Evolutionary conservation across 176 grass and related monocot species (phyloP).

Genomic region (Puccinellia tenuiflora): DNA sequence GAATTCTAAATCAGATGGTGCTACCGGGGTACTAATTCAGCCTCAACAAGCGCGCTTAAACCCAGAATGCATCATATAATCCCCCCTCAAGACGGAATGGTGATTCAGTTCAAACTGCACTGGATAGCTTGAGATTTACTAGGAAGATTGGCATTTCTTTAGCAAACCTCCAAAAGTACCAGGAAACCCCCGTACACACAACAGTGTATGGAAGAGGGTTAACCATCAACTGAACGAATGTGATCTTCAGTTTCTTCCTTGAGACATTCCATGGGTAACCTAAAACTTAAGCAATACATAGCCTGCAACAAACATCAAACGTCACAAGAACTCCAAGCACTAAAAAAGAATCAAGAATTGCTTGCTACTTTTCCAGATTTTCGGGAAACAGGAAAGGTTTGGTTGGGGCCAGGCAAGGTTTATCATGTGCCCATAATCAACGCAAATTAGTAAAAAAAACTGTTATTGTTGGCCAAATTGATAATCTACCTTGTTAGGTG

Average conservation of each 20-base stretch:
- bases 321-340: neutral
- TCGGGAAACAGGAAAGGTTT: neutral
- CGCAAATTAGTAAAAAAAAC: neutral
- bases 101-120: neutral
- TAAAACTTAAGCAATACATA: constrained; percentile 97
- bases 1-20: neutral
- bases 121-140: neutral
- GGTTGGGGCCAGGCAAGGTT: neutral
- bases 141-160: neutral
- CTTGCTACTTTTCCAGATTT: neutral
- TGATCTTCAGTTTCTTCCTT: constrained; percentile 18
- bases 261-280: constrained; percentile 52
- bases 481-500: constrained; percentile 88
- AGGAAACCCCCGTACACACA: neutral
- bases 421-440: neutral
- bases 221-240: neutral
- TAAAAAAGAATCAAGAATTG: neutral
- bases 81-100: neutral
- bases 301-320: constrained; percentile 46
- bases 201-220: neutral
- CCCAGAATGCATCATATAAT: neutral
- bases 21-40: neutral
- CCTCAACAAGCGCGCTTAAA: neutral
- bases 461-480: neutral
- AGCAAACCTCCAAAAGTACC: neutral